Percentiles rank a stretch among this genome's conserved stretches.
Conservation (phyloP, 768 basidiomycete species). For the Tricholoma sp. region DNA sequence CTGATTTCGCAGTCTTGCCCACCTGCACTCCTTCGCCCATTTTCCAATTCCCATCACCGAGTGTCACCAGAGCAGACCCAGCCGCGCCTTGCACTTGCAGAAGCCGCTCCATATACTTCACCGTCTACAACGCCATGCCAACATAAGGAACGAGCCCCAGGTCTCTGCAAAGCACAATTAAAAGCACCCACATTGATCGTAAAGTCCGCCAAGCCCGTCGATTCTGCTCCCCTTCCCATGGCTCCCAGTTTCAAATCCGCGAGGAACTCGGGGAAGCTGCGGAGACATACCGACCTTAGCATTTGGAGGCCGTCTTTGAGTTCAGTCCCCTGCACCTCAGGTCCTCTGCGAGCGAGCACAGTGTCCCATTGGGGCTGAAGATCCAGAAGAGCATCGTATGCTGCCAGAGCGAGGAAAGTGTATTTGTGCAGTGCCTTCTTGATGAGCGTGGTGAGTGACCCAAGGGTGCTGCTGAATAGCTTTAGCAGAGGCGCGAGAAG, state of each 20-base stretch:
- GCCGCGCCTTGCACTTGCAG: constrained; percentile 69
- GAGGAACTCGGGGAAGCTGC: constrained; percentile 82
- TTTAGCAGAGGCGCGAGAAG: constrained; percentile 61
- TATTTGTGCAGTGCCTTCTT: constrained; percentile 77
- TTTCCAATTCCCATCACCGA: constrained; percentile 89
- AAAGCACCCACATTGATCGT: constrained; percentile 41
- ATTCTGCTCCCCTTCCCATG: constrained; percentile 51
- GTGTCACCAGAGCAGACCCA: constrained; percentile 54
- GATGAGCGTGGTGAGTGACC: constrained; percentile 57
- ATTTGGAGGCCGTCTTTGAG: constrained; percentile 63
- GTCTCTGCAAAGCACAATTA: background rate
- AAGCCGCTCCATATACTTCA: constrained; percentile 63
- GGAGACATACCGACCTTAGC: constrained; percentile 62
- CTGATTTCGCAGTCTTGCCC: constrained; percentile 40
- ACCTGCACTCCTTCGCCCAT: constrained; percentile 82
- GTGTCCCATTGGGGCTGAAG: constrained; percentile 66
- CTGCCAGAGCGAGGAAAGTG: constrained; percentile 72
- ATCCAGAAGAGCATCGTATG: constrained; percentile 53
- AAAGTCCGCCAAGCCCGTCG: constrained; percentile 61
- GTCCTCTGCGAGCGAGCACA: constrained; percentile 47
- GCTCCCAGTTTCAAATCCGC: constrained; percentile 71
- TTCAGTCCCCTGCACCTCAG: constrained; percentile 50
- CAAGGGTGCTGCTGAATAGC: constrained; percentile 62
- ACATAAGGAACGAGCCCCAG: background rate
- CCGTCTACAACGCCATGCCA: constrained; percentile 37